phyloP scores from a whole-genome alignment of 1,139 yeast species.

The Scheffersomyces quercinus region DNA sequence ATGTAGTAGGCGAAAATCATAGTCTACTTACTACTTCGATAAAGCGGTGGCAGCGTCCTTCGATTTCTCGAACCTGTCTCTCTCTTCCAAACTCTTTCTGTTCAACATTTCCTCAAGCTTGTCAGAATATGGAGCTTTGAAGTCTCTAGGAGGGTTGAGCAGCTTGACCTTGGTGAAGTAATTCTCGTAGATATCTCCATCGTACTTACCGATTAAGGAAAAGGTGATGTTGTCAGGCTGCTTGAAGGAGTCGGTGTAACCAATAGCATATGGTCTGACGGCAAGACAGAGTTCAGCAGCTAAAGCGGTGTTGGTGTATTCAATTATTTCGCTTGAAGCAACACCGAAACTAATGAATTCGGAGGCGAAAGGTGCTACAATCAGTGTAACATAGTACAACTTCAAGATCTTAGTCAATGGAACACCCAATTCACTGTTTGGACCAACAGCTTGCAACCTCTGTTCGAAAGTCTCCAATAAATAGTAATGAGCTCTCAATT shows the following conservation, averaged over 20 bases:
- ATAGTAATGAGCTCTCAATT: constrained; percentile 26
- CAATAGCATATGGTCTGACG: constrained; percentile 46
- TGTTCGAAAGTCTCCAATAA: constrained; percentile 22
- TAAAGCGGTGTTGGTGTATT: constrained; percentile 30
- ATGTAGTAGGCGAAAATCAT: no score
- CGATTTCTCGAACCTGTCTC: constrained; percentile 42
- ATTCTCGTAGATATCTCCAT: constrained; percentile 50
- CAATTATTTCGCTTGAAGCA: constrained; percentile 33
- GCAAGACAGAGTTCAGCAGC: constrained; percentile 38
- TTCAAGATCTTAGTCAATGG: constrained; percentile 22
- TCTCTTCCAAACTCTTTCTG: constrained; percentile 38
- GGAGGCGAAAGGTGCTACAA: constrained; percentile 40
- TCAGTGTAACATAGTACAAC: constrained; percentile 25
- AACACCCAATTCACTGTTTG: constrained; percentile 17
- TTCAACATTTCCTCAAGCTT: constrained; percentile 38
- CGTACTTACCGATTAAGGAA: constrained; percentile 44
- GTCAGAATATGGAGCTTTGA: constrained; percentile 43
- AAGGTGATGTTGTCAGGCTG: constrained; percentile 45
- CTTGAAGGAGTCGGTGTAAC: constrained; percentile 50
- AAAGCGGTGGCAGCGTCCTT: constrained; percentile 32
- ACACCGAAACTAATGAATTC: constrained; percentile 42
- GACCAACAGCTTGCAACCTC: constrained; percentile 13
- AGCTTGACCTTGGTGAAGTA: constrained; percentile 41
- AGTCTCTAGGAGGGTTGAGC: constrained; percentile 35
- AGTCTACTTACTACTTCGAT: constrained; percentile 18